Evolutionary conservation across 805 yeast species (phyloP), one percentile per base, ranked within the genome.

Genomic region (Hanseniaspora mollemarum): DNA sequence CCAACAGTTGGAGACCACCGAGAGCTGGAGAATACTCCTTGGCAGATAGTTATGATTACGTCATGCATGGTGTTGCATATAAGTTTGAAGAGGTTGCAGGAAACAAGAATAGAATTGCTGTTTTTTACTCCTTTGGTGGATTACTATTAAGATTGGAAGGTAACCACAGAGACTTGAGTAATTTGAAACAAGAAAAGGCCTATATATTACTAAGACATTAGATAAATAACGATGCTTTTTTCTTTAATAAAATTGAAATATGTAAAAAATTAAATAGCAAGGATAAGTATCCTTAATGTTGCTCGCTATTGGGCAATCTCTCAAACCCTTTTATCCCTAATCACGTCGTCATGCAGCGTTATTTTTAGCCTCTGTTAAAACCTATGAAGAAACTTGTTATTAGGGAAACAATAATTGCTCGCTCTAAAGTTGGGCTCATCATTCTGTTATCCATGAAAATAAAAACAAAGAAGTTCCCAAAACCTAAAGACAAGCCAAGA

Each of bases 21-120:
- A 83, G 76, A 66, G 75, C 83, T 12, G 84, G 81, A 53, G 95
- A 87, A 58, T 77, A 82, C 62, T 77, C 94, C 5, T 73, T 90
- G 60, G 95, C 96, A 57, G 96, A 90, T 65, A 97, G 92, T 63
- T 90, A 87, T 70, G 97, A 90, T 66, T 92, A 92, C 61, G 97
- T 92, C 57, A 90, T 92, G 97, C 80, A 88, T 65, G 98, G 98
- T 50, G 87, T 95, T 6, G 94, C 92, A 42, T 92, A 92, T 73
- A 88, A 90, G 66, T 92, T 92, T 63, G 96, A 90, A 65, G 98
- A 92, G 69, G 77, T 81, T 55, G 16, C 40, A 29, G 57, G 56
- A 32, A 60, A 59, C 38, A 65, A 68, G 53, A 85, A 80, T 61
- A 71, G 71, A 57, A 83, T 87, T 67, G 81, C 94, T 19, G 95